Evolutionary conservation across 225 moss, liverwort and hornwort genomes (phyloP), one percentile per base, ranked within the genome.

Genomic region (Ulota crispa): DNA sequence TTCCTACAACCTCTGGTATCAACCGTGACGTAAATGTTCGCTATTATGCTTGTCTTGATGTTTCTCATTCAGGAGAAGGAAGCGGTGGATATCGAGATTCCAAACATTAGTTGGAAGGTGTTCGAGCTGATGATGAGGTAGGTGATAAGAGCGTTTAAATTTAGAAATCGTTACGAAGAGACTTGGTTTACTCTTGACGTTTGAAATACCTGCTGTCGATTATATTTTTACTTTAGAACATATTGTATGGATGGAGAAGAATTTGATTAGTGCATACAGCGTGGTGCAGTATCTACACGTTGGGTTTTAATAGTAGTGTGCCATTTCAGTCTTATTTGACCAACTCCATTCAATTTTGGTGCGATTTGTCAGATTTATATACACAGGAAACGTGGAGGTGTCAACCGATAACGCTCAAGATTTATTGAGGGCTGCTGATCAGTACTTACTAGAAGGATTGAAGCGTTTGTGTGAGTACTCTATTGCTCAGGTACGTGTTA

Each of bases 101-200:
- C 98, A 65, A 98, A 98, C 57, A 98, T 98, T 82, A 95, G 94
- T 88, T 98, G 98, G 98, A 95, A 95, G 85, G 95, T 95, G 18
- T 98, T 98, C 79, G 95, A 95, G 80, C 84, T 98, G 60, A 98
- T 98, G 98, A 98, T 98, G 98, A 93, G 98, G 98, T 95, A 82
- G 34, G 56, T 57, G 23, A 50, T 53, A 31, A 30, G 21, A 72
- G 67, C 21, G 16, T 64, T 75, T 19, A 3, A 41, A 21, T 23
- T 61, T 53, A 28, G 47, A 81, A 78, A 64, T 15, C 63, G 18
- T 53, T 64, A 0, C 20, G 18, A 41, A 64, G n/a, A 41, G 31
- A 62, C 32, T 39, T 30, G 70, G 59, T 60, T 20, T 64, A 15
- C 7, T 72, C 7, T n/a, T 70, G 37, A 39, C 34, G 11, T 62